Evolutionary conservation across 768 basidiomycete genomes (phyloP).

Genomic region (Artomyces pyxidatus): DNA sequence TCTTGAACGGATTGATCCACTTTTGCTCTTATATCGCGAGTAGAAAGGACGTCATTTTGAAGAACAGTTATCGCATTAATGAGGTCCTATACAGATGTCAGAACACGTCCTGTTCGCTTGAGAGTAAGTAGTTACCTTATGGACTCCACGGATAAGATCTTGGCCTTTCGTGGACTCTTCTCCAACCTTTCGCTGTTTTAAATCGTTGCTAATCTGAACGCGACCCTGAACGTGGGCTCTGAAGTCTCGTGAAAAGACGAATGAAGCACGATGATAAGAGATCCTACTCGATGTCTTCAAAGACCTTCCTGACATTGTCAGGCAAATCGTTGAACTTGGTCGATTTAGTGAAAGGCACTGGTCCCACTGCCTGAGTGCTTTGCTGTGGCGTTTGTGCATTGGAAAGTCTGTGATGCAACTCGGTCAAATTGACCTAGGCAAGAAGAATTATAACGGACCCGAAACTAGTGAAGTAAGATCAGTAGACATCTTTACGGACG

Average conservation of each 20-base stretch:
- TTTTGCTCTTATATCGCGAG: slow-evolving; percentile 65
- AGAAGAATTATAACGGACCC: slow-evolving; percentile 9
- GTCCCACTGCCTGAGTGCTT: slow-evolving; percentile 9
- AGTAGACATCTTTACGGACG: too few species aligned
- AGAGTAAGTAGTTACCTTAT: slow-evolving; percentile 41
- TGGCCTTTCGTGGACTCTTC: slow-evolving; percentile 68
- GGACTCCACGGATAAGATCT: slow-evolving; percentile 55
- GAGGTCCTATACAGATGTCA: slow-evolving; percentile 45
- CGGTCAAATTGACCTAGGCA: too few species aligned
- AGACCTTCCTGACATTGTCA: slow-evolving; percentile 51
- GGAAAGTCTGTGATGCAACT: background rate
- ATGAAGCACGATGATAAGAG: slow-evolving; percentile 7
- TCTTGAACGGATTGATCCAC: slow-evolving; percentile 76
- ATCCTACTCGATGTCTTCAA: slow-evolving; percentile 68
- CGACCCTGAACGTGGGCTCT: slow-evolving; percentile 71
- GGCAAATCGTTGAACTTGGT: slow-evolving; percentile 83
- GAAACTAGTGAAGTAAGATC: slow-evolving; percentile 7
- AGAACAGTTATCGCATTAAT: slow-evolving; percentile 53
- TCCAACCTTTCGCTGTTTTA: slow-evolving; percentile 68
- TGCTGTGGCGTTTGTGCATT: slow-evolving; percentile 8
- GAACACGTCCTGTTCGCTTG: background rate
- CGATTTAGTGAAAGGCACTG: slow-evolving; percentile 39
- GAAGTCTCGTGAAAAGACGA: slow-evolving; percentile 6
- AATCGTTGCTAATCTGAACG: slow-evolving; percentile 71
- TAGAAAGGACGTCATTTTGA: slow-evolving; percentile 56